Conservation (phyloP, 257 asterid species). For the Linaria vulgaris region DNA sequence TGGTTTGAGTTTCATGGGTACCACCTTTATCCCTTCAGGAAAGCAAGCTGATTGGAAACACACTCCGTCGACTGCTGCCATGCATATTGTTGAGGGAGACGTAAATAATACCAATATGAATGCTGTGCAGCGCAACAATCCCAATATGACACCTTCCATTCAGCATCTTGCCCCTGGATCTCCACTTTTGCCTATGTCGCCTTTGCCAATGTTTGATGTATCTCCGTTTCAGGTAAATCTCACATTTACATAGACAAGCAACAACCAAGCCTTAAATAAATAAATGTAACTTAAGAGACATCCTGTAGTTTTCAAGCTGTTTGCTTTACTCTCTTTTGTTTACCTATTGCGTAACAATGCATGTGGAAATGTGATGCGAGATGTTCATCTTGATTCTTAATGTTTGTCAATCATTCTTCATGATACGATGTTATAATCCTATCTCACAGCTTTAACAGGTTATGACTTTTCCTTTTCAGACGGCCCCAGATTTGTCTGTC, state of each 20-base stretch:
- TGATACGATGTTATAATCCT: not conserved
- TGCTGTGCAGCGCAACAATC: conserved; percentile 53
- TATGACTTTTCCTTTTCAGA: conserved; percentile 40
- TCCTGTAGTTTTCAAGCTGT: not conserved
- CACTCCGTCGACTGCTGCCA: conserved; percentile 47
- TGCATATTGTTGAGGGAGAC: conserved; percentile 62
- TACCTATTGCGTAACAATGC: conserved; percentile 5
- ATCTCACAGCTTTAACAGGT: not conserved
- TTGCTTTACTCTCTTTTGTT: not conserved
- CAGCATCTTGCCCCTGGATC: conserved; percentile 93
- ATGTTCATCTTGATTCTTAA: not conserved
- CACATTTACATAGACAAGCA: not conserved
- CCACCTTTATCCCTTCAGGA: conserved; percentile 88
- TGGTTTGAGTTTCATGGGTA: conserved; percentile 96
- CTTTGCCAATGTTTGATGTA: conserved; percentile 81
- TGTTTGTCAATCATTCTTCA: conserved; percentile 16
- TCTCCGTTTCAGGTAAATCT: conserved; percentile 84
- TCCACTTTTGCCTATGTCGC: conserved; percentile 78
- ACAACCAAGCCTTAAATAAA: too few relatives aligned
- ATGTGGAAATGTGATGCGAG: not conserved
- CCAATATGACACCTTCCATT: conserved; percentile 56
- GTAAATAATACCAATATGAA: conserved; percentile 48
- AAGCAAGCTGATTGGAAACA: conserved; percentile 94
- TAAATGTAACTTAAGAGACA: not conserved
- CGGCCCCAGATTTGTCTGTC: conserved; percentile 66